Conservation (phyloP, 73 alveolate genomes). For the Paramecium sonneborni region DNA sequence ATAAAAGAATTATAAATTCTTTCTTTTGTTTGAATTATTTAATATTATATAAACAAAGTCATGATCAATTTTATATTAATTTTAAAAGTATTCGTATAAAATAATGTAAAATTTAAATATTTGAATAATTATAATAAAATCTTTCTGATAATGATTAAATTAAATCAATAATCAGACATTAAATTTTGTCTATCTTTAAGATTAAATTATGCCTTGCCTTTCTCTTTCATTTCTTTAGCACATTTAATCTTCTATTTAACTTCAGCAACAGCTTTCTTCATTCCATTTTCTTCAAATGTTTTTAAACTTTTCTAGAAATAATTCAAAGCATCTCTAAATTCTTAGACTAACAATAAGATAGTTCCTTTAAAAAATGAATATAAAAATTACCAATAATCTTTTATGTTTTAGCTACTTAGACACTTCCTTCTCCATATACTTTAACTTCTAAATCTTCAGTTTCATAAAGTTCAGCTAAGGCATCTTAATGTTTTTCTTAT, state of each 20-base stretch:
- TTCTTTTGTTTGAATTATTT: too few species aligned
- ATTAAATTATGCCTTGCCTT: conserved; percentile 1
- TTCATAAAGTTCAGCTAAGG: conserved; percentile 81
- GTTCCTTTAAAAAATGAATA: conserved; percentile 55
- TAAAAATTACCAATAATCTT: conserved; percentile 73
- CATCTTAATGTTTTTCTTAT: conserved; percentile 78
- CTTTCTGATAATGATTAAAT: not conserved
- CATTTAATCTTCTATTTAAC: conserved; percentile 64
- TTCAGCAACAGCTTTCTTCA: conserved; percentile 69
- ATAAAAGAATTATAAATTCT: too few species aligned
- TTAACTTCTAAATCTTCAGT: conserved; percentile 84
- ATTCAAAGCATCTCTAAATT: conserved; percentile 78
- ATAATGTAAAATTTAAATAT: too few species aligned
- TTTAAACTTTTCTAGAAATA: conserved; percentile 66
- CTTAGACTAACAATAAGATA: conserved; percentile 66
- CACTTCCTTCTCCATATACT: conserved; percentile 81
- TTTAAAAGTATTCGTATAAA: too few species aligned
- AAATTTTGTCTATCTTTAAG: conserved; percentile 13
- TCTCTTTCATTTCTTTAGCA: conserved; percentile 55
- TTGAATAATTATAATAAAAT: too few species aligned
- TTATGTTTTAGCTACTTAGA: conserved; percentile 81
- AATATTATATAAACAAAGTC: too few species aligned
- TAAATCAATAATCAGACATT: not conserved
- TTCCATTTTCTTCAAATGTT: conserved; percentile 63
- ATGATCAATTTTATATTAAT: too few species aligned